Percentiles rank a stretch among this genome's conserved stretches.
phyloP scores from a whole-genome alignment of 202 grass and related monocot genomes.

The Carex arenaria region DNA sequence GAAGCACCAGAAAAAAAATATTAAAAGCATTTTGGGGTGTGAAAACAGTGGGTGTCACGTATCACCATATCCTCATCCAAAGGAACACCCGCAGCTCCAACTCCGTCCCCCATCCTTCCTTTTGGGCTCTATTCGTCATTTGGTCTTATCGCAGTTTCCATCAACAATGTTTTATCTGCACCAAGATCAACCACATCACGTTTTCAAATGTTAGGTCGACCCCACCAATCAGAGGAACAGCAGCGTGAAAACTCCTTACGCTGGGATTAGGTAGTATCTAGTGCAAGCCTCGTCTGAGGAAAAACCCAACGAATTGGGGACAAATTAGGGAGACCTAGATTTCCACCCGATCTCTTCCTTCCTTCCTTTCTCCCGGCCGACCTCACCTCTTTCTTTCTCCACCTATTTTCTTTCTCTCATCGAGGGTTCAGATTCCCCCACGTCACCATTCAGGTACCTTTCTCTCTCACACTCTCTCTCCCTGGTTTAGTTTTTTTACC shows the following conservation, averaged over 20 bases:
- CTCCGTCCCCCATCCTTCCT: neutral
- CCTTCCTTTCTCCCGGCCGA: slow-evolving; percentile 54
- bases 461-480: slow-evolving; percentile 11
- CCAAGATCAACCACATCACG: neutral
- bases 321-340: slow-evolving; percentile 26
- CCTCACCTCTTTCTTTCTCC: slow-evolving; percentile 36
- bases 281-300: neutral
- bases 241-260: neutral
- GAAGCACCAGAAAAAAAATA: neutral
- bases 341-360: slow-evolving; percentile 30
- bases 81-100: slow-evolving; percentile 16
- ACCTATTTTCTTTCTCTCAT: slow-evolving; percentile 30
- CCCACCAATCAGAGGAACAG: neutral
- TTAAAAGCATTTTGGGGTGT: neutral
- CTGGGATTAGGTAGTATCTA: neutral
- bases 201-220: neutral
- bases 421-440: slow-evolving; percentile 7
- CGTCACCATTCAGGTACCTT: neutral
- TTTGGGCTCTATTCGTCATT: neutral
- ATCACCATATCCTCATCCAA: neutral
- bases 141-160: neutral
- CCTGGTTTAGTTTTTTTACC: slow-evolving; percentile 42
- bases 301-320: slow-evolving; percentile 10
- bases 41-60: slow-evolving; percentile 22
- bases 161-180: neutral